Conservation (phyloP, 768 basidiomycete species). For the Mycena maculata region DNA sequence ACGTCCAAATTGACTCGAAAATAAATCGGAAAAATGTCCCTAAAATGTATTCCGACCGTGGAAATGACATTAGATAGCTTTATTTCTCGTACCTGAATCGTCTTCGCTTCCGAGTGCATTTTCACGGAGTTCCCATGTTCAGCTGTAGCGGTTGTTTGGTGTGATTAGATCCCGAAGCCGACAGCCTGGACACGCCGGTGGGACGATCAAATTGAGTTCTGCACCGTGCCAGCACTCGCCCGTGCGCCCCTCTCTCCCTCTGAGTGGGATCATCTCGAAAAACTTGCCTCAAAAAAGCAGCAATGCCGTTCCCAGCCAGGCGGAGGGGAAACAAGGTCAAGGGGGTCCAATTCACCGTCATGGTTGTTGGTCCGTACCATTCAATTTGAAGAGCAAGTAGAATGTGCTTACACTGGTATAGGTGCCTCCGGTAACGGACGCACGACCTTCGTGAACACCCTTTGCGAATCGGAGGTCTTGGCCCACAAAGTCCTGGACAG, state of each 20-base stretch:
- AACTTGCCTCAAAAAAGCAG: conserved; percentile 52
- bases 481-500: conserved; percentile 71
- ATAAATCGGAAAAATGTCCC: too few species aligned
- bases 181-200: conserved; percentile 28
- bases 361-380: conserved; percentile 85
- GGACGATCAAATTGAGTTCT: conserved; percentile 34
- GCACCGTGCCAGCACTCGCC: conserved; percentile 20
- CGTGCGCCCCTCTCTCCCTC: conserved; percentile 24
- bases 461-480: conserved; percentile 84
- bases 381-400: not conserved
- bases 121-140: not conserved
- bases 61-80: too few species aligned
- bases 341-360: conserved; percentile 89
- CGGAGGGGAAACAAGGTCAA: conserved; percentile 84
- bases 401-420: conserved; percentile 40
- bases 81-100: too few species aligned
- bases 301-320: conserved; percentile 61
- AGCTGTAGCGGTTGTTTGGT: conserved; percentile 29
- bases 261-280: conserved; percentile 26
- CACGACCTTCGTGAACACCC: conserved; percentile 93
- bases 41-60: too few species aligned
- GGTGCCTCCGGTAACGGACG: conserved; percentile 90
- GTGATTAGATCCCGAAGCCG: not conserved
- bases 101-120: not conserved
- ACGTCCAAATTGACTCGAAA: too few species aligned